These are phyloP conservation scores for Tetrastigma voinierianum DNA, from an alignment of 164 flowering plant genomes.

Conservation along the genomic window DNA sequence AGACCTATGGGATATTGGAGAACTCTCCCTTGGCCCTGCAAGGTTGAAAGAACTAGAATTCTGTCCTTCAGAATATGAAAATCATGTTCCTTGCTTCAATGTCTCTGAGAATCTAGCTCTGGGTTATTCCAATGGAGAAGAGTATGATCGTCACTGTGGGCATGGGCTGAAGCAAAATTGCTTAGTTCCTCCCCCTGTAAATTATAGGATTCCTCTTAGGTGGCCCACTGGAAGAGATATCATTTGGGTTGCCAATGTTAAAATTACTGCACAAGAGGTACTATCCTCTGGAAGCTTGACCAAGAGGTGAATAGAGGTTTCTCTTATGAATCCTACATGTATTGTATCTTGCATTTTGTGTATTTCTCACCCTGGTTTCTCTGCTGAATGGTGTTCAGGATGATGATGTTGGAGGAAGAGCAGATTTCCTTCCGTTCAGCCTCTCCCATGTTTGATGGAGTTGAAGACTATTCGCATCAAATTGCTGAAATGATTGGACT, in stretches of 20 bases:
- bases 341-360: neutral
- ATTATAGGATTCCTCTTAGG: constrained; percentile 83
- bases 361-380: neutral
- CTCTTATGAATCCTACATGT: neutral
- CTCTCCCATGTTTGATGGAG: constrained; percentile 70
- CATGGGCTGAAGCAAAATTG: constrained; percentile 47
- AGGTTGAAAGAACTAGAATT: constrained; percentile 71
- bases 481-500: constrained; percentile 98
- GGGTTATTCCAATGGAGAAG: constrained; percentile 45
- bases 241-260: constrained; percentile 88
- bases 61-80: constrained; percentile 66
- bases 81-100: constrained; percentile 87
- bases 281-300: constrained; percentile 97
- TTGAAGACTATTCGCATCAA: constrained; percentile 97
- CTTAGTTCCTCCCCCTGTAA: constrained; percentile 70
- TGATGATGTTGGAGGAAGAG: constrained; percentile 98
- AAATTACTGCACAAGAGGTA: constrained; percentile 90
- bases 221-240: constrained; percentile 98
- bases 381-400: constrained; percentile 39
- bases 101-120: constrained; percentile 49
- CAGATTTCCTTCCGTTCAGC: constrained; percentile 92
- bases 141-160: constrained; percentile 60
- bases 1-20: constrained; percentile 80
- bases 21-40: constrained; percentile 63
- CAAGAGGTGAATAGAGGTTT: constrained; percentile 59